Conservation (phyloP, 2,329 filamentous ascomycete genomes). For the Cladosporium colombiae region DNA sequence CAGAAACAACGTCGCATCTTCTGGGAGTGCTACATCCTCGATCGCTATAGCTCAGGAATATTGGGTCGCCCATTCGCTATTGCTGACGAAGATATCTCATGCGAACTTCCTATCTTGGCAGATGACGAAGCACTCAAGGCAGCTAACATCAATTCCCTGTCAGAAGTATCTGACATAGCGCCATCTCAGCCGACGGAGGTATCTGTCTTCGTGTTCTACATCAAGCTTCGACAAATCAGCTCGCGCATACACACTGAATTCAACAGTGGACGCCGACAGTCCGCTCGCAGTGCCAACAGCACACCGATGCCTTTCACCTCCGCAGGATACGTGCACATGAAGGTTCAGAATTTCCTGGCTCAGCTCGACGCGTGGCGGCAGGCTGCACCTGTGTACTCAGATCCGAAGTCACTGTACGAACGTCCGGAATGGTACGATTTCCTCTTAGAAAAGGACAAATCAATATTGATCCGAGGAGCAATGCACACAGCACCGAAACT, state of each 20-base stretch:
- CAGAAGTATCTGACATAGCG: constrained; percentile 13
- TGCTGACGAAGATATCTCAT: constrained; percentile 42
- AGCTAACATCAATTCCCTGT: constrained; percentile 28
- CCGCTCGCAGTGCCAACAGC: constrained; percentile 6
- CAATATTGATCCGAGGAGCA: constrained; percentile 45
- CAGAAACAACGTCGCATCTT: constrained; percentile 46
- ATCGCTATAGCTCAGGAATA: constrained; percentile 47
- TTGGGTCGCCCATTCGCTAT: constrained; percentile 47
- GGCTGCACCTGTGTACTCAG: constrained; percentile 36
- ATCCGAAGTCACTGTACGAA: constrained; percentile 46
- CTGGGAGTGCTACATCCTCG: constrained; percentile 50
- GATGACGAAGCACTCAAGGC: constrained; percentile 33
- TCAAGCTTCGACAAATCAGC: constrained; percentile 44
- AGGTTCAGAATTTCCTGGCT: constrained; percentile 37
- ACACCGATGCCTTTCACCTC: constrained; percentile 11
- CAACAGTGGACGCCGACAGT: constrained; percentile 8
- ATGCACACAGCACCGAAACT: constrained; percentile 43
- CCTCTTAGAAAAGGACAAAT: constrained; percentile 43
- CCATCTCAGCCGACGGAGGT: constrained; percentile 32
- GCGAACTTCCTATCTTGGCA: constrained; percentile 40
- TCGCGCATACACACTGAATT: constrained; percentile 38
- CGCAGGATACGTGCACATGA: constrained; percentile 25
- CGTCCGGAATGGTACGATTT: constrained; percentile 49
- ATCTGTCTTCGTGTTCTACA: constrained; percentile 43
- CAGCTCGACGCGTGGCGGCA: constrained; percentile 43